Evolutionary conservation across 441 rosid species (phyloP).

Genomic region (Populus hybrid): DNA sequence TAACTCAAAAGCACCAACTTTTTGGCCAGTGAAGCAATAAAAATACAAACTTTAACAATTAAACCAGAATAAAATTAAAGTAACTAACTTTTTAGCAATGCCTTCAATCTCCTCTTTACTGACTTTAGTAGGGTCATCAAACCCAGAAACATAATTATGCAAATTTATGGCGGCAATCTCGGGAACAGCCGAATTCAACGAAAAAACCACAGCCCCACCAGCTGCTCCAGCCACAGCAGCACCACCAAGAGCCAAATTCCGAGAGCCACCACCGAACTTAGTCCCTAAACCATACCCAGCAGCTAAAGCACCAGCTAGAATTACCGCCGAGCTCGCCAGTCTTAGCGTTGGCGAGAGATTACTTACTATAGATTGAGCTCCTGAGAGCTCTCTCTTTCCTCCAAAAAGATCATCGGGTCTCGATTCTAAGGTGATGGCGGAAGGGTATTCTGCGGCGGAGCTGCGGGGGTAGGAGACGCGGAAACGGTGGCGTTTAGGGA

Average conservation of each 20-base stretch:
- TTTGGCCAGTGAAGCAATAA: background rate
- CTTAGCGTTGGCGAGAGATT: constrained; percentile 68
- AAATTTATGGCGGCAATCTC: constrained; percentile 82
- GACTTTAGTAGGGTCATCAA: constrained; percentile 65
- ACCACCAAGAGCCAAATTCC: constrained; percentile 67
- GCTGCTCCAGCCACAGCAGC: constrained; percentile 80
- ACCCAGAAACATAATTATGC: constrained; percentile 69
- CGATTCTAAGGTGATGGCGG: background rate
- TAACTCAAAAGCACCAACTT: background rate
- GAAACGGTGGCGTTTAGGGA: constrained; percentile 51
- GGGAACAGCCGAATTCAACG: constrained; percentile 68
- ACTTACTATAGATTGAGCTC: constrained; percentile 71
- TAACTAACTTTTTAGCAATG: constrained; percentile 67
- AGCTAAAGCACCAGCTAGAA: constrained; percentile 73
- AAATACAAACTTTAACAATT: background rate
- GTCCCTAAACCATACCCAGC: constrained; percentile 73
- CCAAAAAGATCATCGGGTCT: constrained; percentile 46
- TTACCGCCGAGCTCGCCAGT: constrained; percentile 62
- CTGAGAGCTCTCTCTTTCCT: constrained; percentile 66
- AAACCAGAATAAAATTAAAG: background rate
- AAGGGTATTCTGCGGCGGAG: constrained; percentile 32
- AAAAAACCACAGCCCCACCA: constrained; percentile 70
- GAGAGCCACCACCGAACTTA: constrained; percentile 52
- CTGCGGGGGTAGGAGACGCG: constrained; percentile 41
- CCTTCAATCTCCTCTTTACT: constrained; percentile 72